Percentiles rank a stretch among this genome's conserved stretches.
These are phyloP conservation scores for Pseudozyma tsukubaensis DNA, from an alignment of 1,284 basidiomycete species.

Conservation along the genomic window DNA sequence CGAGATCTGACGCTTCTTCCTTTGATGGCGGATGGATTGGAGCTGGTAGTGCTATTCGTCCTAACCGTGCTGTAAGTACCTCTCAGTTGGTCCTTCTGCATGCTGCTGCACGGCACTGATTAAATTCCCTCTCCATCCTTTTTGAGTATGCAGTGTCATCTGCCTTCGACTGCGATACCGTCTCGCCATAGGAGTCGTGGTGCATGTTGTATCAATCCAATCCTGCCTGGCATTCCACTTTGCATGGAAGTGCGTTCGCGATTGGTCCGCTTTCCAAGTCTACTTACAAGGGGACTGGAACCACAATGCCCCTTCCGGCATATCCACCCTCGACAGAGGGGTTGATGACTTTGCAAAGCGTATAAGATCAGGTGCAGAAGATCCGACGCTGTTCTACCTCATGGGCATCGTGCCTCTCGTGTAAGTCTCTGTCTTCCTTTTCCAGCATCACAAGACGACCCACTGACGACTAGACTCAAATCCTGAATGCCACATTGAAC, in stretches of 20 bases:
- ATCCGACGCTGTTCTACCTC: constrained; percentile 29
- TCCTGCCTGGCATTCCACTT: constrained; percentile 32
- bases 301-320: neutral
- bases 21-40: constrained; percentile 26
- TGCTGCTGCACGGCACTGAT: neutral
- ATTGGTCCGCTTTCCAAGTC: constrained; percentile 31
- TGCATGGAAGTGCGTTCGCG: constrained; percentile 34
- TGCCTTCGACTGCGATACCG: constrained; percentile 22
- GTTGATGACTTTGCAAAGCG: constrained; percentile 12
- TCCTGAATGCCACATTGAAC: neutral
- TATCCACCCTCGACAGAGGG: neutral
- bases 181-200: constrained; percentile 12
- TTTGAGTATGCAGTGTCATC: constrained; percentile 4
- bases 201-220: constrained; percentile 22
- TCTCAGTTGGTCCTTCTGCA: too few relatives aligned
- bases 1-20: constrained; percentile 36
- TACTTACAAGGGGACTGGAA: constrained; percentile 27
- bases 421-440: constrained; percentile 16
- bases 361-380: constrained; percentile 21
- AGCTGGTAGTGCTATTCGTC: constrained; percentile 21
- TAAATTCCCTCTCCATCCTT: neutral
- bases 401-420: constrained; percentile 34
- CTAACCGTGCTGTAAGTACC: constrained; percentile 25
- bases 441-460: neutral
- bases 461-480: neutral